Percentiles rank a stretch among this genome's conserved stretches.
These are phyloP conservation scores for Sarocladiaceae sp. DNA, from an alignment of 2,329 filamentous ascomycete species.

Conservation along the genomic window DNA sequence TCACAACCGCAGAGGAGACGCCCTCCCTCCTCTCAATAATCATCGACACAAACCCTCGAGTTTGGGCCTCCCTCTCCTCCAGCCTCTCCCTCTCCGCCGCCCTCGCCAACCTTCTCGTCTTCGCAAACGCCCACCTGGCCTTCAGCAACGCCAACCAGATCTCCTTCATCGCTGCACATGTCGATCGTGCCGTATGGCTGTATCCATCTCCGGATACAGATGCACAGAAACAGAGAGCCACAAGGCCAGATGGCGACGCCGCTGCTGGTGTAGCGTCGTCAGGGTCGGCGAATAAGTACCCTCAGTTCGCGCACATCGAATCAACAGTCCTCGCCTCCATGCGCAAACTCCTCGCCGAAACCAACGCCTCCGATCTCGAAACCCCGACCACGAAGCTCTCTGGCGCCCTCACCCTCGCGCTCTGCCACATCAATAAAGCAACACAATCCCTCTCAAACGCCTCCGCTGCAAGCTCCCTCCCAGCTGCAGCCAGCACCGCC, in stretches of 20 bases:
- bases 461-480: slow-evolving; percentile 35
- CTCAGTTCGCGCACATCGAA: slow-evolving; percentile 84
- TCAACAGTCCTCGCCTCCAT: slow-evolving; percentile 70
- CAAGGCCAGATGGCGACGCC: slow-evolving; percentile 29
- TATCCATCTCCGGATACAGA: slow-evolving; percentile 53
- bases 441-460: slow-evolving; percentile 54
- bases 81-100: slow-evolving; percentile 76
- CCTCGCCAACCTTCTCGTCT: slow-evolving; percentile 84
- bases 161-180: slow-evolving; percentile 84
- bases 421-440: slow-evolving; percentile 85
- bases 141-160: slow-evolving; percentile 92
- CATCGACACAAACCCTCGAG: slow-evolving; percentile 92
- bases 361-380: slow-evolving; percentile 57
- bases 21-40: slow-evolving; percentile 86
- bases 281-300: slow-evolving; percentile 76
- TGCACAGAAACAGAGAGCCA: not conserved
- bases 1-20: slow-evolving; percentile 45
- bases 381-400: slow-evolving; percentile 81
- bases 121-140: slow-evolving; percentile 92
- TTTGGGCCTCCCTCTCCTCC: slow-evolving; percentile 74
- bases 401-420: slow-evolving; percentile 81
- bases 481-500: slow-evolving; percentile 27
- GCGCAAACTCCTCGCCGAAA: slow-evolving; percentile 63
- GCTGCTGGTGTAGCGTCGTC: slow-evolving; percentile 42
- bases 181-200: slow-evolving; percentile 79